A percentile compares a stretch with the other conserved stretches of the same genome.
phyloP scores from a whole-genome alignment of 2,329 filamentous ascomycete genomes.

The Phialocephala subalpina region DNA sequence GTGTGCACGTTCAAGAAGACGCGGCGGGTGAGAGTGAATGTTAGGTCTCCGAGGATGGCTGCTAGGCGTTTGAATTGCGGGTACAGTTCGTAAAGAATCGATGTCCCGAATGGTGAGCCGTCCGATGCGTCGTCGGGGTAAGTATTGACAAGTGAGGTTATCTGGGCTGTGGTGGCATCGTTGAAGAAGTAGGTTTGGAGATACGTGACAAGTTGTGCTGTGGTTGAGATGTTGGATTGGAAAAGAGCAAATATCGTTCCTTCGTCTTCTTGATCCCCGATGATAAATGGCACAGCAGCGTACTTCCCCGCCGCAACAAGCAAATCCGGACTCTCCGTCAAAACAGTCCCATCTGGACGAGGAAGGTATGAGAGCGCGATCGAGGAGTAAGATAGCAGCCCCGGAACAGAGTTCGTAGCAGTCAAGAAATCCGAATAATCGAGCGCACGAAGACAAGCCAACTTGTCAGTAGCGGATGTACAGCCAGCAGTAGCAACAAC shows the following conservation, averaged over 20 bases:
- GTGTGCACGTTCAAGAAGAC: slow-evolving; percentile 61
- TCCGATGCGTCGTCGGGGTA: slow-evolving; percentile 58
- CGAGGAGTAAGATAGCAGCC: slow-evolving; percentile 70
- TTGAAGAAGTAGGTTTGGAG: slow-evolving; percentile 67
- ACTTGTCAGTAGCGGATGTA: slow-evolving; percentile 58
- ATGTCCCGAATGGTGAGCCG: slow-evolving; percentile 77
- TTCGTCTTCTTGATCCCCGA: slow-evolving; percentile 83
- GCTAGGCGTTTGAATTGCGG: slow-evolving; percentile 80
- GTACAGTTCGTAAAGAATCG: slow-evolving; percentile 72
- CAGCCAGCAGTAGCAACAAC: slow-evolving; percentile 70
- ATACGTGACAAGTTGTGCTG: slow-evolving; percentile 66
- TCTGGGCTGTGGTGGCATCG: slow-evolving; percentile 55
- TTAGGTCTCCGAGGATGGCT: slow-evolving; percentile 78
- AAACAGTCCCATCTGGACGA: slow-evolving; percentile 71
- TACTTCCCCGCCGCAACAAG: slow-evolving; percentile 61
- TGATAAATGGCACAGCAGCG: slow-evolving; percentile 67
- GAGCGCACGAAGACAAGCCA: slow-evolving; percentile 70
- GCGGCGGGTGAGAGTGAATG: slow-evolving; percentile 76
- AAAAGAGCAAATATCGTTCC: slow-evolving; percentile 77
- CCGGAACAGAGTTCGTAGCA: slow-evolving; percentile 74
- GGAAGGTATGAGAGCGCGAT: slow-evolving; percentile 79
- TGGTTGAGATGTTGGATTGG: slow-evolving; percentile 71
- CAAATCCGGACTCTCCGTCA: slow-evolving; percentile 69
- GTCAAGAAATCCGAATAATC: slow-evolving; percentile 66
- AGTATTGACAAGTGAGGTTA: slow-evolving; percentile 64